Evolutionary conservation across 1,284 basidiomycete genomes (phyloP).

Genomic region (Naganishia albida): DNA sequence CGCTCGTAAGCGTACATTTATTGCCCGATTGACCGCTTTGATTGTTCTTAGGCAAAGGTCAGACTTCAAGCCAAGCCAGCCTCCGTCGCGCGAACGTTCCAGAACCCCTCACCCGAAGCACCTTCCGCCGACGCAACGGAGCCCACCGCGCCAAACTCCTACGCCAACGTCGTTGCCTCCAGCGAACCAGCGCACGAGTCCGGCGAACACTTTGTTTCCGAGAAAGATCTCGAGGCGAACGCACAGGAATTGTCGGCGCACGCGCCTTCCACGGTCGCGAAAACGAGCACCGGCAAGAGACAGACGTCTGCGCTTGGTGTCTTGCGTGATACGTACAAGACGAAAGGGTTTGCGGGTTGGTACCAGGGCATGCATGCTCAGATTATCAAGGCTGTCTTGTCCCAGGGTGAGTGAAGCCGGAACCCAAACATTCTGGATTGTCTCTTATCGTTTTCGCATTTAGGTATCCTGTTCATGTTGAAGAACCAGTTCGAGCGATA

Average conservation of each 20-base stretch:
- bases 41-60: constrained; percentile 74
- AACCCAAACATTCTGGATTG: neutral
- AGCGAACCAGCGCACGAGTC: constrained; percentile 29
- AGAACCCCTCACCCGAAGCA: neutral
- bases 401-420: constrained; percentile 53
- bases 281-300: constrained; percentile 36
- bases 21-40: neutral
- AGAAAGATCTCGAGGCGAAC: constrained; percentile 41
- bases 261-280: constrained; percentile 44
- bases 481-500: constrained; percentile 55
- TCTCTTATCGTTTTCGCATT: neutral
- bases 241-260: constrained; percentile 57
- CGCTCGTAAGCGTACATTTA: neutral
- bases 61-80: constrained; percentile 72
- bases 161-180: constrained; percentile 42
- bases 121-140: constrained; percentile 53
- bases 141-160: constrained; percentile 34
- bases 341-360: constrained; percentile 83
- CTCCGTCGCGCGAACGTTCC: neutral
- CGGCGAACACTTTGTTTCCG: constrained; percentile 24
- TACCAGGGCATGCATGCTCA: constrained; percentile 80
- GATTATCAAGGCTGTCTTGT: constrained; percentile 63
- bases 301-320: constrained; percentile 76
- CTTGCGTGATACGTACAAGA: constrained; percentile 69
- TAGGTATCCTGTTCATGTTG: constrained; percentile 54